A percentile compares a stretch with the other conserved stretches of the same genome.
These are phyloP conservation scores for Dactylellina cionopaga DNA, from an alignment of 2,329 filamentous ascomycete genomes.

Conservation along the genomic window DNA sequence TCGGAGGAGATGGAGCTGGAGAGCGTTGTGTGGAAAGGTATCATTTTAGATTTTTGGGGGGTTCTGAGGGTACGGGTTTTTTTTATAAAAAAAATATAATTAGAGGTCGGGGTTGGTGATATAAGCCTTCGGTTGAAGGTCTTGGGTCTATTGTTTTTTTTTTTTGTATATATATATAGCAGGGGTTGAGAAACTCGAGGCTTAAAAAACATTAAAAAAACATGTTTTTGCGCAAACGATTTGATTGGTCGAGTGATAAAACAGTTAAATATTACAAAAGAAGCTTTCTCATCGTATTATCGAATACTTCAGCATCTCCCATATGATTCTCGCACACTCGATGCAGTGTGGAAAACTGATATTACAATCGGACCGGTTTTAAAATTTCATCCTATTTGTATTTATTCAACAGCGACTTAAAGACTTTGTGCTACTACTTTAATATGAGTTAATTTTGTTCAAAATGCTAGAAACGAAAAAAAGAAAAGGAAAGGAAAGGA, in stretches of 20 bases:
- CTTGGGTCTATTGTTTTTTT: too few species aligned
- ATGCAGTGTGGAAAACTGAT: too few species aligned
- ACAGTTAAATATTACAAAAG: background rate
- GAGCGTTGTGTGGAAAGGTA: constrained; percentile 57
- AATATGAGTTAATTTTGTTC: background rate
- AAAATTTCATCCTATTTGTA: constrained; percentile 9
- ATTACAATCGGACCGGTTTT: too few species aligned
- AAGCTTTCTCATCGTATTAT: too few species aligned
- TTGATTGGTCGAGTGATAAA: constrained; percentile 22
- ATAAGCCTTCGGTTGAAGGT: too few species aligned
- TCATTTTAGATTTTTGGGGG: constrained; percentile 25
- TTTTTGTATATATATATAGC: background rate
- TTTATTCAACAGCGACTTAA: constrained; percentile 4
- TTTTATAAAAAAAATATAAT: too few species aligned
- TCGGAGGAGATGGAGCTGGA: constrained; percentile 61
- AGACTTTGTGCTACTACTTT: background rate
- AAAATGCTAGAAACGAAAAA: constrained; percentile 4
- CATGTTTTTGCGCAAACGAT: constrained; percentile 34
- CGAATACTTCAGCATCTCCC: too few species aligned
- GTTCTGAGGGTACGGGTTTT: constrained; percentile 1
- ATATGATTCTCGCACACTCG: too few species aligned
- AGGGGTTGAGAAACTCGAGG: background rate
- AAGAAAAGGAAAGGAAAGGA: too few species aligned
- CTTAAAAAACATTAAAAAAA: background rate
- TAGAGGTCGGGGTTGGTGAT: too few species aligned